These are phyloP conservation scores for Ricinus communis DNA, from an alignment of 345 rosid species.

Conservation along the genomic window DNA sequence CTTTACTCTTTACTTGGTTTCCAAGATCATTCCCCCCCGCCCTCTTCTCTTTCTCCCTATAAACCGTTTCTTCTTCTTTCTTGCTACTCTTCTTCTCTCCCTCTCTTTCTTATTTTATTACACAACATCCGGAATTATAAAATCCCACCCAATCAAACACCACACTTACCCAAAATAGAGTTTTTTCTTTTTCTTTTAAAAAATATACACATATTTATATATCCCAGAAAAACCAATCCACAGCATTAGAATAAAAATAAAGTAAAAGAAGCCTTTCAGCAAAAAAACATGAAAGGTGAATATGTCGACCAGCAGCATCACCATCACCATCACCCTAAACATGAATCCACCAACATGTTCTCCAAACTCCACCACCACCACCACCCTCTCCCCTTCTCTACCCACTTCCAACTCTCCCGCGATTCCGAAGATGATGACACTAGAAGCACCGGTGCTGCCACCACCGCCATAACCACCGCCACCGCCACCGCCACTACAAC, in stretches of 20 bases:
- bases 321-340: slow-evolving; percentile 26
- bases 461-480: too few species aligned
- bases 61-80: background rate
- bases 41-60: background rate
- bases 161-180: background rate
- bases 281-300: slow-evolving; percentile 61
- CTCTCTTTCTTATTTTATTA: background rate
- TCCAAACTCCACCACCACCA: slow-evolving; percentile 48
- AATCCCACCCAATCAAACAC: background rate
- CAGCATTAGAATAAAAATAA: too few species aligned
- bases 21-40: slow-evolving; percentile 42
- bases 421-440: slow-evolving; percentile 35
- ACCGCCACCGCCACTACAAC: slow-evolving; percentile 3
- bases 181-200: background rate
- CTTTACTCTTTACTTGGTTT: slow-evolving; percentile 48
- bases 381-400: slow-evolving; percentile 42
- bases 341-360: slow-evolving; percentile 45
- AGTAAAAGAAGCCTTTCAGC: background rate
- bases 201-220: background rate
- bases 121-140: background rate
- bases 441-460: slow-evolving; percentile 11
- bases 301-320: slow-evolving; percentile 30
- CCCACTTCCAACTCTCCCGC: slow-evolving; percentile 49
- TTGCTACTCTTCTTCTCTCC: background rate
- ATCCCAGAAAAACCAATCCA: background rate